phyloP scores from a whole-genome alignment of 495 filamentous ascomycete species.

The Trichoderma parareesei region DNA sequence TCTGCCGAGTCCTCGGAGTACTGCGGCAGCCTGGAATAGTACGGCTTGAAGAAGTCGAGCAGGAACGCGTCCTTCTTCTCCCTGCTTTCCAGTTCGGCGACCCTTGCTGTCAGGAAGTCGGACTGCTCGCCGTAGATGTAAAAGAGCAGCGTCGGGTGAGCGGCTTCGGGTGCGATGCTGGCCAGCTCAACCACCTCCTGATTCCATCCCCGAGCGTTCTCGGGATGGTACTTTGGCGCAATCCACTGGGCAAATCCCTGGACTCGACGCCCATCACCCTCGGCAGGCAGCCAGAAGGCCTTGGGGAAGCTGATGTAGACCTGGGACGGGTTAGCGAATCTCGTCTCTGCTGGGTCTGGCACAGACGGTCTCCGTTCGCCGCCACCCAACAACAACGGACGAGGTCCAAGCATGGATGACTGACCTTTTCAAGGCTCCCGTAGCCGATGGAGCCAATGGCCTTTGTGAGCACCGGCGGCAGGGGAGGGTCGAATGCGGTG shows the following conservation, averaged over 20 bases:
- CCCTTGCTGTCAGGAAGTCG: conserved; percentile 32
- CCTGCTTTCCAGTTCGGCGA: conserved; percentile 28
- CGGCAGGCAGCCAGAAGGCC: conserved; percentile 46
- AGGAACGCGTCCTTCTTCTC: conserved; percentile 38
- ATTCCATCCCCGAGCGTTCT: conserved; percentile 62
- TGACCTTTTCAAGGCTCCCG: conserved; percentile 78
- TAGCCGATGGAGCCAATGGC: conserved; percentile 78
- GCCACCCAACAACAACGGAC: too few species aligned
- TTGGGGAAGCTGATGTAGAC: conserved; percentile 79
- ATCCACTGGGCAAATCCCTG: conserved; percentile 62
- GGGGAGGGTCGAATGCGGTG: conserved; percentile 57
- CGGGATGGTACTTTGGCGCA: conserved; percentile 51
- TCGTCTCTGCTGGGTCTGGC: background rate
- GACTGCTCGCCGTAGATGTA: conserved; percentile 72
- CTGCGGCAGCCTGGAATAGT: conserved; percentile 65
- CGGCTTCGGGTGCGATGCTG: conserved; percentile 47
- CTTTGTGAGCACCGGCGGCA: conserved; percentile 56
- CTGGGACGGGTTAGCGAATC: conserved; percentile 21
- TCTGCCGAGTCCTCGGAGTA: conserved; percentile 44
- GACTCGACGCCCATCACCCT: conserved; percentile 21
- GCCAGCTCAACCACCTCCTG: conserved; percentile 75
- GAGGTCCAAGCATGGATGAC: conserved; percentile 8
- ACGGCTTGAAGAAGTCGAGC: conserved; percentile 58
- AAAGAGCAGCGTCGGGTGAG: conserved; percentile 86
- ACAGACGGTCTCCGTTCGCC: background rate